phyloP scores from a whole-genome alignment of 305 asterid genomes.

The Solanum hybrid region DNA sequence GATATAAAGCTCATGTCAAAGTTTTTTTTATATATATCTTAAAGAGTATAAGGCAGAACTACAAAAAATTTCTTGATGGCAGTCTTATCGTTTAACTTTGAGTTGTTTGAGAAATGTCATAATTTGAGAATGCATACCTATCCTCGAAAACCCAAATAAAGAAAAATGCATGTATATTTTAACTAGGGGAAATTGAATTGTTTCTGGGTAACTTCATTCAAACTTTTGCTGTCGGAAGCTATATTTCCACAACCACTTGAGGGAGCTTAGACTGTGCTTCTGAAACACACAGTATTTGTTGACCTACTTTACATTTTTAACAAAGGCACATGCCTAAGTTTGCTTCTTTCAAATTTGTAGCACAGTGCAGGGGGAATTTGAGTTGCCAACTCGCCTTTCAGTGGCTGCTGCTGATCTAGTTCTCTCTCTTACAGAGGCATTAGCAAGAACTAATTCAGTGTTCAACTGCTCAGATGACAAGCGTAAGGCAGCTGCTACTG shows the following conservation, averaged over 20 bases:
- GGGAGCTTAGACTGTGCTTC: background rate
- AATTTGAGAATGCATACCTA: background rate
- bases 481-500: constrained; percentile 30
- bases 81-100: background rate
- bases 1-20: background rate
- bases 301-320: background rate
- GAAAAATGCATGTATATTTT: background rate
- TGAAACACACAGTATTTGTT: background rate
- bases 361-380: constrained; percentile 67
- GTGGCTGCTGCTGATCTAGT: constrained; percentile 84
- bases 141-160: background rate
- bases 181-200: background rate
- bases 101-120: background rate
- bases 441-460: constrained; percentile 38
- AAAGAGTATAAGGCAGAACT: background rate
- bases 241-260: background rate
- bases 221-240: background rate
- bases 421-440: constrained; percentile 61
- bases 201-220: background rate
- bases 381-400: constrained; percentile 92
- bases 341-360: constrained; percentile 34
- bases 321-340: constrained; percentile 8
- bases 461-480: constrained; percentile 31
- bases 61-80: background rate
- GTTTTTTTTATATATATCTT: background rate